Percentiles rank a stretch among this genome's conserved stretches.
These are phyloP conservation scores for Fraxinus latifolia DNA, from an alignment of 305 asterid genomes.

Conservation along the genomic window DNA sequence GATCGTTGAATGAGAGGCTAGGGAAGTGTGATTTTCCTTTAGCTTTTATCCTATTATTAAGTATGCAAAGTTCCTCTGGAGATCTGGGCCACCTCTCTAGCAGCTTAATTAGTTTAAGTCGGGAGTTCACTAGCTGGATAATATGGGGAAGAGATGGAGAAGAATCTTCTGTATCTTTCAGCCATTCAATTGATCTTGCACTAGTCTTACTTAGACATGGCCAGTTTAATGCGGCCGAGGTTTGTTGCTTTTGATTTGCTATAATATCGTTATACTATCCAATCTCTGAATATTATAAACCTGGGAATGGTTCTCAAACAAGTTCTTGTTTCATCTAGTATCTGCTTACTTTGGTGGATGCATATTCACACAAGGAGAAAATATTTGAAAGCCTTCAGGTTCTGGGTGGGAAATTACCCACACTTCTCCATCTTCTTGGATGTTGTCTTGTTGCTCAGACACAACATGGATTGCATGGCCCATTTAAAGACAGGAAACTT, in stretches of 20 bases:
- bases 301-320: constrained; percentile 35
- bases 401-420: constrained; percentile 56
- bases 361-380: constrained; percentile 71
- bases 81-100: constrained; percentile 43
- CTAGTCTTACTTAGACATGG: constrained; percentile 69
- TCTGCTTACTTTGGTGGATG: constrained; percentile 76
- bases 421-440: constrained; percentile 83
- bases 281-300: constrained; percentile 15
- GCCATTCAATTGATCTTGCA: constrained; percentile 76
- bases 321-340: constrained; percentile 47
- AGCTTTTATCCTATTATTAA: constrained; percentile 63
- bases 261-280: not conserved
- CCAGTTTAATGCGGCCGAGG: constrained; percentile 84
- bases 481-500: constrained; percentile 59
- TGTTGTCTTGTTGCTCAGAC: constrained; percentile 87
- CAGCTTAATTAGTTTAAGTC: constrained; percentile 54
- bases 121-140: constrained; percentile 88
- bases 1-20: constrained; percentile 70
- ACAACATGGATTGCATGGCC: constrained; percentile 55
- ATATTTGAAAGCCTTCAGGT: constrained; percentile 70
- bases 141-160: constrained; percentile 74
- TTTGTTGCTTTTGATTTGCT: constrained; percentile 31
- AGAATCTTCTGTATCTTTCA: constrained; percentile 73
- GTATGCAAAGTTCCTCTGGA: constrained; percentile 51
- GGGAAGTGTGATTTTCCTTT: constrained; percentile 78